A percentile compares a stretch with the other conserved stretches of the same genome.
phyloP scores from a whole-genome alignment of 2,329 filamentous ascomycete genomes.

The Pestalotiopsis sp. region DNA sequence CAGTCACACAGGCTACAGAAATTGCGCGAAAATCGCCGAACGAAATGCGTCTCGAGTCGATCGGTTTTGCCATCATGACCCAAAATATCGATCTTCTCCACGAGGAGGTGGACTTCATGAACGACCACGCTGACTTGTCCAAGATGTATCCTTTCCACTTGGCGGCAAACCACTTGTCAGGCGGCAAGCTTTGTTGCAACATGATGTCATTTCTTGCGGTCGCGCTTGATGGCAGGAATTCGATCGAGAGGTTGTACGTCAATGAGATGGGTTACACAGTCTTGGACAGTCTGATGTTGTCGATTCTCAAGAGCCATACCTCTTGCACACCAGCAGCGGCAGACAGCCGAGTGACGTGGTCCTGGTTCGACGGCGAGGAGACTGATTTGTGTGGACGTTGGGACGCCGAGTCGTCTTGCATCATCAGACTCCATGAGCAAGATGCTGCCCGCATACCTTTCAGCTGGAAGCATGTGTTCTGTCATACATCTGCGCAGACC shows the following conservation, averaged over 20 bases:
- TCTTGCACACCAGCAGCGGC: not conserved
- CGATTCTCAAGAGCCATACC: conserved; percentile 40
- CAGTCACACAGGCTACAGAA: not conserved
- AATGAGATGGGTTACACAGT: conserved; percentile 39
- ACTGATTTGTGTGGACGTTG: conserved; percentile 45
- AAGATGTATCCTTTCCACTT: not conserved
- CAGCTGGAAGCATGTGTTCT: conserved; percentile 47
- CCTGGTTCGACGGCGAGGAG: conserved; percentile 39
- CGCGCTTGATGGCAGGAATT: not conserved
- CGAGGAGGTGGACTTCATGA: not conserved
- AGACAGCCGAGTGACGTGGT: not conserved
- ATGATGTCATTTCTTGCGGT: not conserved
- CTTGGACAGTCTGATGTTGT: conserved; percentile 39
- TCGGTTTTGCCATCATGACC: not conserved
- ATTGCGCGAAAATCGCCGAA: not conserved
- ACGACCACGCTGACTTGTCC: not conserved
- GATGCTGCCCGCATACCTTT: conserved; percentile 32
- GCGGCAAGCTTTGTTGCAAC: not conserved
- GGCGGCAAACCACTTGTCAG: not conserved
- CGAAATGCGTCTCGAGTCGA: not conserved
- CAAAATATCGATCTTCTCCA: not conserved
- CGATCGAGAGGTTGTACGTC: not conserved
- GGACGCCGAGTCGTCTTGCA: conserved; percentile 40
- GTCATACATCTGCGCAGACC: conserved; percentile 42
- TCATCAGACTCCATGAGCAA: conserved; percentile 30